Conservation (phyloP, 495 filamentous ascomycete species). For the Alectoria sarmentosa region DNA sequence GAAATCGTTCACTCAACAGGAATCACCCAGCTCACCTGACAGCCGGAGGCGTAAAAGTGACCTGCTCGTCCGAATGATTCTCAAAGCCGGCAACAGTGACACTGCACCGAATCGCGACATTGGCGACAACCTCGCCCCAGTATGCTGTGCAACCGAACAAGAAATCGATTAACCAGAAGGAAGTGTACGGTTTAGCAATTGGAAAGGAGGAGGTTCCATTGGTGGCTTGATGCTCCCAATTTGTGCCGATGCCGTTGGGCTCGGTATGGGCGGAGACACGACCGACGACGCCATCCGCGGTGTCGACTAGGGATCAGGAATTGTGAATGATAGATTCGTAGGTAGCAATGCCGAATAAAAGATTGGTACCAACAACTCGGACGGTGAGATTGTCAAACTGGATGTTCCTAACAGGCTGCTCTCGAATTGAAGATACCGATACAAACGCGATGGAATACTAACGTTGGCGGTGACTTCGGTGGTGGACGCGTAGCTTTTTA, state of each 20-base stretch:
- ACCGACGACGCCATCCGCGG: background rate
- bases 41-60: constrained; percentile 10
- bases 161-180: background rate
- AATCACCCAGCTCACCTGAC: background rate
- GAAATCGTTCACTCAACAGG: no score
- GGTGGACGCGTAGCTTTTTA: background rate
- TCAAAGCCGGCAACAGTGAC: constrained; percentile 7
- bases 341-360: background rate
- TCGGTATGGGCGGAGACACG: background rate
- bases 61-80: background rate
- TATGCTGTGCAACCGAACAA: background rate
- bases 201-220: background rate
- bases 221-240: background rate
- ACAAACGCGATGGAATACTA: background rate
- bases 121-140: background rate
- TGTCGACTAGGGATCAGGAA: background rate
- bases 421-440: background rate
- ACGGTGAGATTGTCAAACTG: background rate
- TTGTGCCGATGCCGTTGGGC: background rate
- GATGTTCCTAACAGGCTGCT: background rate
- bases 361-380: background rate
- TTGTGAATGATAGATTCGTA: background rate
- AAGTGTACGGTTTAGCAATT: background rate
- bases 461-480: background rate
- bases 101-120: background rate